A percentile compares a stretch with the other conserved stretches of the same genome.
These are phyloP conservation scores for Phytopythium oedochilum DNA, from an alignment of 352 stramenopile genomes.

Conservation along the genomic window DNA sequence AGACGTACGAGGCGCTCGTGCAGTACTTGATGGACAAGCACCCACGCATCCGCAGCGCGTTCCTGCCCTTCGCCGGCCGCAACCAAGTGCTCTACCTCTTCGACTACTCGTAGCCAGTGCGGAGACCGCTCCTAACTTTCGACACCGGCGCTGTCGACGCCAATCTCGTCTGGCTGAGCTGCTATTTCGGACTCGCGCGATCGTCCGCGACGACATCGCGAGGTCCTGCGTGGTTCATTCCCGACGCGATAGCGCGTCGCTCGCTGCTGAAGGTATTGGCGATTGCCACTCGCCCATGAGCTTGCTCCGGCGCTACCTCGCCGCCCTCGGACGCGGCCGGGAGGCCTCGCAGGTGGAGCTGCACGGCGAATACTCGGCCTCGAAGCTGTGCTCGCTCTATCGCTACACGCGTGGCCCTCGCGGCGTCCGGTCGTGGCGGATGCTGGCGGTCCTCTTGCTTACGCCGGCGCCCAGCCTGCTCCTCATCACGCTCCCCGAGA, in stretches of 20 bases:
- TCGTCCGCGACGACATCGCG: too few relatives aligned
- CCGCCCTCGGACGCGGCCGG: not conserved
- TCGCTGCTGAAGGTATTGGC: too few relatives aligned
- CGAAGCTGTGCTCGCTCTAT: not conserved
- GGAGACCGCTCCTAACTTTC: too few relatives aligned
- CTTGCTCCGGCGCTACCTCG: not conserved
- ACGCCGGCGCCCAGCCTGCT: not conserved
- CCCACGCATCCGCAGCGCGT: conserved; percentile 45
- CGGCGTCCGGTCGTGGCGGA: not conserved
- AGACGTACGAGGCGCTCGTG: conserved; percentile 81
- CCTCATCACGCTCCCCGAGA: not conserved
- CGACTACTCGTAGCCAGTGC: conserved; percentile 24
- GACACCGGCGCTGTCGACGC: too few relatives aligned
- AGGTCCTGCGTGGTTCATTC: too few relatives aligned
- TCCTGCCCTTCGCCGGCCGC: conserved; percentile 75
- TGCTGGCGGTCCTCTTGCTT: not conserved
- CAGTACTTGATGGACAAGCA: conserved; percentile 82
- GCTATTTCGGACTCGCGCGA: too few relatives aligned
- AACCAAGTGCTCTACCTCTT: conserved; percentile 86
- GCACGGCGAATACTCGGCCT: not conserved
- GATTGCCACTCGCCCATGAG: too few relatives aligned
- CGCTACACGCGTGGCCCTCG: not conserved
- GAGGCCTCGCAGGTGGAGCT: not conserved
- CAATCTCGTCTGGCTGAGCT: too few relatives aligned
- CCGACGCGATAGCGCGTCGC: too few relatives aligned